A percentile compares a stretch with the other conserved stretches of the same genome.
Conservation (phyloP, 257 asterid genomes). For the Nicotiana sylvestris region DNA sequence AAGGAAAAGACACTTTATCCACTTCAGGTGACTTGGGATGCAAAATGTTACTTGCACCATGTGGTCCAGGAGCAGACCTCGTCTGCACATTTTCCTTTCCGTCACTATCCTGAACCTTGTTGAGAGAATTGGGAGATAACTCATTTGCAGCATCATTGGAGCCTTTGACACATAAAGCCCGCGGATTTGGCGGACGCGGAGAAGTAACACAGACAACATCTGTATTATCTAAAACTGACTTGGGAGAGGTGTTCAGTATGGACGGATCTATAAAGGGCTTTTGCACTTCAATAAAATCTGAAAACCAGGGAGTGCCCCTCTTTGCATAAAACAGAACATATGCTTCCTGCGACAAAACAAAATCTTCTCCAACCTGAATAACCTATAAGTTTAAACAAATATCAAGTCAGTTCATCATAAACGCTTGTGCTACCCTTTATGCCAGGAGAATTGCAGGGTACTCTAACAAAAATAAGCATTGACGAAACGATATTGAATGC, state of each 20-base stretch:
- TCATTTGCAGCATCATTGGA: slow-evolving; percentile 17
- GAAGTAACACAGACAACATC: slow-evolving; percentile 26
- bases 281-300: slow-evolving; percentile 49
- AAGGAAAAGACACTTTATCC: slow-evolving; percentile 26
- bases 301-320: slow-evolving; percentile 67
- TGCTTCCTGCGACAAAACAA: slow-evolving; percentile 82
- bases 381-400: slow-evolving; percentile 40
- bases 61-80: slow-evolving; percentile 22
- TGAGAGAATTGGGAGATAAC: slow-evolving; percentile 14
- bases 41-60: slow-evolving; percentile 16
- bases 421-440: background rate
- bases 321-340: slow-evolving; percentile 81
- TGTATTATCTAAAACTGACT: slow-evolving; percentile 61
- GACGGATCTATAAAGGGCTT: slow-evolving; percentile 29
- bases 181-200: slow-evolving; percentile 17
- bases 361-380: slow-evolving; percentile 45
- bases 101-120: slow-evolving; percentile 18
- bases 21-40: slow-evolving; percentile 18
- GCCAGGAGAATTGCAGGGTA: background rate
- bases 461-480: background rate
- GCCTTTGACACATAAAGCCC: slow-evolving; percentile 23
- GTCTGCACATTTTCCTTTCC: slow-evolving; percentile 13
- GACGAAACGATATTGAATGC: background rate
- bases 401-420: slow-evolving; percentile 5
- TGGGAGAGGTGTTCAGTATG: slow-evolving; percentile 58